Evolutionary conservation across 352 stramenopile genomes (phyloP), one percentile per base, ranked within the genome.

Genomic region (Blastocystis sp.): DNA sequence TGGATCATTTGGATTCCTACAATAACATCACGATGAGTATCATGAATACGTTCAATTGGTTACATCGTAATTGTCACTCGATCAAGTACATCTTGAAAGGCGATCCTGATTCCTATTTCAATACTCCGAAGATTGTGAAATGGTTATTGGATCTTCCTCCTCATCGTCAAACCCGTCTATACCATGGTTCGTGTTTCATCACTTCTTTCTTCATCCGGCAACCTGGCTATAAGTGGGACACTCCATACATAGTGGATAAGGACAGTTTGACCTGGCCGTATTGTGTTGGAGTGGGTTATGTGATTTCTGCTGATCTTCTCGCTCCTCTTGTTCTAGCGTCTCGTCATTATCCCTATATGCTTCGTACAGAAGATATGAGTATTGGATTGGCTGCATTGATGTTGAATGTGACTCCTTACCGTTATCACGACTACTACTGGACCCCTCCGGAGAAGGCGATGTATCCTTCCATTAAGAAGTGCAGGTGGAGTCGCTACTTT

Each of bases 301-400:
- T 79, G 43, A 79, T 79, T 45, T 79, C 69, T 11, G 42, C 69
- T 11, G 69, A 79, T 76, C 66, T 76, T n/a, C 66, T 76, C 52
- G 66, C 66, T 76, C 66, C 66, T 42, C 24, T 76, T 9, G 69
- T 79, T 14, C 48, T 79, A 54, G 69, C 69, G 28, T 79, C 69
- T 60, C 69, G 69, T 45, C 69, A 79, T 63, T 79, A 79, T 79
- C 69, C 69, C 19, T 79, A 79, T 42, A 79, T 79, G 69, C 52
- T 79, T n/a, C 69, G 69, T 63, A 79, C 69, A 38, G 69, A 79
- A 38, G 69, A 79, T 79, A 79, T 79, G 69, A 79, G 69, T 79
- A 79, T 79, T 43, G 69, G 69, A 62, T 42, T 79, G 40, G 69
- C 69, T 24, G 48, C 42, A 7, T 61, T 79, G 69, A 79, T 79